These are phyloP conservation scores for Rostrohypoxylon terebratum DNA, from an alignment of 495 filamentous ascomycete species.

Conservation along the genomic window DNA sequence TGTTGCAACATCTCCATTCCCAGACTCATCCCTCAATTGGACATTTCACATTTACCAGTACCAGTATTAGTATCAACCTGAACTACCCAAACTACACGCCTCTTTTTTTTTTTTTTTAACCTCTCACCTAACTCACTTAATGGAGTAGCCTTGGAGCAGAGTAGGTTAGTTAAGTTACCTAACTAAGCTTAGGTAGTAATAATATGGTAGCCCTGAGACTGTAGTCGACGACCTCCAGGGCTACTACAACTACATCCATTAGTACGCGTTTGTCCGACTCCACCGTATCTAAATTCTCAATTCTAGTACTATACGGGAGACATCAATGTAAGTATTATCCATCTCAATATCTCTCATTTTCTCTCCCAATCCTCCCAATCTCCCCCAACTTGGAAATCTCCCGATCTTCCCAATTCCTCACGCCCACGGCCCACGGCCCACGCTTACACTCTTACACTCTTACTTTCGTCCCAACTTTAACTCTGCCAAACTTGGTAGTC, in stretches of 20 bases:
- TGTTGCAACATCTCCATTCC: slow-evolving; percentile 38
- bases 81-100: slow-evolving; percentile 4
- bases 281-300: background rate
- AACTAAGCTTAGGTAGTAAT: background rate
- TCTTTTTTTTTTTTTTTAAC: too few species aligned
- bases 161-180: background rate
- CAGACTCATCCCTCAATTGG: slow-evolving; percentile 36
- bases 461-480: background rate
- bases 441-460: background rate
- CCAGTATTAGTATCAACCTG: too few species aligned
- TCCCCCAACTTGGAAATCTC: too few species aligned
- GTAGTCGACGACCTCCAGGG: background rate
- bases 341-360: slow-evolving; percentile 5
- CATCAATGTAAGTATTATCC: too few species aligned
- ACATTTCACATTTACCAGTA: slow-evolving; percentile 11
- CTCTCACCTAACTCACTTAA: background rate
- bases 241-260: background rate
- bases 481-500: background rate
- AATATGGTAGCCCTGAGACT: background rate
- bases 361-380: background rate
- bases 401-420: background rate
- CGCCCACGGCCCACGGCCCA: background rate
- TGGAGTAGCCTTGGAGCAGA: background rate
- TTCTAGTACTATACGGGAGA: background rate
- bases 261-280: background rate